Evolutionary conservation across 1,139 yeast species (phyloP).

Genomic region (Yamadazyma blattariae): DNA sequence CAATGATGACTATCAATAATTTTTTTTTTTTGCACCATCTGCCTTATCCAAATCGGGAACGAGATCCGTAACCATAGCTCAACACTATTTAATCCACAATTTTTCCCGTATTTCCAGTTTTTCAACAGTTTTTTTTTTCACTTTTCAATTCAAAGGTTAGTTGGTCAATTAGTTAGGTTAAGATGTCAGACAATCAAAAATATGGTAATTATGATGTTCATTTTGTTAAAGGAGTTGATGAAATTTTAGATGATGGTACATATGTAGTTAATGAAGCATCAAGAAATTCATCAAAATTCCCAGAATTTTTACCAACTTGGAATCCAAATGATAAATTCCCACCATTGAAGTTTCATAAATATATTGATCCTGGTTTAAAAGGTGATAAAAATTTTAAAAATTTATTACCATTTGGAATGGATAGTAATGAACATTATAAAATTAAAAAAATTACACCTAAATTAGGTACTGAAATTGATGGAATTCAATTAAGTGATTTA

Average conservation of each 20-base stretch:
- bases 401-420: slow-evolving; percentile 35
- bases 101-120: background rate
- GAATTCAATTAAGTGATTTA: slow-evolving; percentile 53
- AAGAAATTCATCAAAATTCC: slow-evolving; percentile 25
- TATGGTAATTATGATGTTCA: slow-evolving; percentile 43
- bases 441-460: slow-evolving; percentile 51
- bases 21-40: no score
- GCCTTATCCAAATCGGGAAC: background rate
- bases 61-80: background rate
- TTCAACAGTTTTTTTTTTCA: background rate
- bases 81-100: background rate
- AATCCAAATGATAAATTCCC: slow-evolving; percentile 38
- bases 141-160: no score
- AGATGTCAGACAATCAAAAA: slow-evolving; percentile 13
- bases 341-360: slow-evolving; percentile 46
- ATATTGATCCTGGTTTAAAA: slow-evolving; percentile 48
- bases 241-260: slow-evolving; percentile 36
- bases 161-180: no score
- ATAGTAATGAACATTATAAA: slow-evolving; percentile 17
- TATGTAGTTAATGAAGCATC: slow-evolving; percentile 24
- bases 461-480: slow-evolving; percentile 59
- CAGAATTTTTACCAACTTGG: slow-evolving; percentile 51
- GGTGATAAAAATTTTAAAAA: slow-evolving; percentile 53
- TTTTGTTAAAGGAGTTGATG: slow-evolving; percentile 36
- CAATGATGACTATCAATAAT: no score